A percentile compares a stretch with the other conserved stretches of the same genome.
Conservation (phyloP, 441 rosid genomes). For the Melastoma candidum region DNA sequence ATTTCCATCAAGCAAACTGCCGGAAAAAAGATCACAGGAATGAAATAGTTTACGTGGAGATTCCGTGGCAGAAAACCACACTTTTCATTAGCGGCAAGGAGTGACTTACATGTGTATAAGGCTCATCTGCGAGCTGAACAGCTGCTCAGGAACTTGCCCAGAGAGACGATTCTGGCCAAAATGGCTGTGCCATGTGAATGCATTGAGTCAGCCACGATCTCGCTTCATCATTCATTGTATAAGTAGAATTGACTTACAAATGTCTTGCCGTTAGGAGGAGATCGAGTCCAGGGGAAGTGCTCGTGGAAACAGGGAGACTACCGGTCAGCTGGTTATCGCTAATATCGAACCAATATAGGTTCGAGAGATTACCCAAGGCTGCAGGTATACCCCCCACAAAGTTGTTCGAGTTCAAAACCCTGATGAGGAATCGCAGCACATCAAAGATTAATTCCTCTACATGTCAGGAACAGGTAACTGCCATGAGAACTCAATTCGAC, state of each 20-base stretch:
- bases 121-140: too few species aligned
- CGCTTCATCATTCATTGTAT: too few species aligned
- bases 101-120: too few species aligned
- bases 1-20: too few species aligned
- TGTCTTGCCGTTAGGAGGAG: conserved; percentile 10
- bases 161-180: too few species aligned
- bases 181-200: too few species aligned
- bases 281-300: conserved; percentile 10
- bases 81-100: too few species aligned
- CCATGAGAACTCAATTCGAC: background rate
- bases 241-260: conserved; percentile 10
- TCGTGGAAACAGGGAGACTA: conserved; percentile 5
- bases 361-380: conserved; percentile 11
- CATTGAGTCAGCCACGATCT: too few species aligned
- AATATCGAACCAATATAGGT: conserved; percentile 12
- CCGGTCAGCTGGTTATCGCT: conserved; percentile 13
- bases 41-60: too few species aligned
- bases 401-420: conserved; percentile 14
- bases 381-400: conserved; percentile 11
- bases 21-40: too few species aligned
- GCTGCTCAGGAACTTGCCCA: too few species aligned
- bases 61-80: background rate
- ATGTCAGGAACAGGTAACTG: background rate
- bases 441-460: background rate
- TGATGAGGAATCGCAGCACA: conserved; percentile 4